phyloP scores from a whole-genome alignment of 306 rosid species.

The Vigna unguiculata region DNA sequence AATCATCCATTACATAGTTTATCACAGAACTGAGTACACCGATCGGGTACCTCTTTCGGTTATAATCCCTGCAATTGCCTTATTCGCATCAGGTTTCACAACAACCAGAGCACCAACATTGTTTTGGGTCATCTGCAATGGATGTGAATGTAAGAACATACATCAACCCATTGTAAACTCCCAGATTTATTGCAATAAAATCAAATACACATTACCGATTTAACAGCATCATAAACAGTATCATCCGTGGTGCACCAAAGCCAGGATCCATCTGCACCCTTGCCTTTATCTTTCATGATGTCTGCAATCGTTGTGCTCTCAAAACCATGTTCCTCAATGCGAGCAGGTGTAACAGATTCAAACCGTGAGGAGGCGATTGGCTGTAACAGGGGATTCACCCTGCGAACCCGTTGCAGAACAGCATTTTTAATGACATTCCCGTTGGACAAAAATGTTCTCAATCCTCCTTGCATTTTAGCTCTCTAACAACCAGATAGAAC shows the following conservation, averaged over 20 bases:
- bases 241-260: slow-evolving; percentile 98
- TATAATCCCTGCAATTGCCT: slow-evolving; percentile 87
- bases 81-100: slow-evolving; percentile 79
- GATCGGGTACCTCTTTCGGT: slow-evolving; percentile 85
- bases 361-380: slow-evolving; percentile 70
- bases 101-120: slow-evolving; percentile 98
- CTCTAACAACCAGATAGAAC: slow-evolving; percentile 40
- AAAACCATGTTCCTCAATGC: slow-evolving; percentile 95
- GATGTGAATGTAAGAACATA: slow-evolving; percentile 15
- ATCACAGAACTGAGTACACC: too few relatives aligned
- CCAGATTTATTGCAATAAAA: slow-evolving; percentile 31
- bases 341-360: slow-evolving; percentile 63
- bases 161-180: slow-evolving; percentile 23
- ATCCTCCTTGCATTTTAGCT: slow-evolving; percentile 86
- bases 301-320: slow-evolving; percentile 94
- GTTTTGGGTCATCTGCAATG: slow-evolving; percentile 92
- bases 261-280: slow-evolving; percentile 98
- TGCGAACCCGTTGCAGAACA: slow-evolving; percentile 77
- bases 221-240: slow-evolving; percentile 92
- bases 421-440: slow-evolving; percentile 75
- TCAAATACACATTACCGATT: slow-evolving; percentile 75
- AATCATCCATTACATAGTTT: too few relatives aligned
- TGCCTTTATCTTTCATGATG: slow-evolving; percentile 77
- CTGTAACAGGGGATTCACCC: slow-evolving; percentile 77
- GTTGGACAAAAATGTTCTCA: slow-evolving; percentile 62